Evolutionary conservation across 2,329 filamentous ascomycete species (phyloP).

Genomic region (Cadophora luteo-olivacea): DNA sequence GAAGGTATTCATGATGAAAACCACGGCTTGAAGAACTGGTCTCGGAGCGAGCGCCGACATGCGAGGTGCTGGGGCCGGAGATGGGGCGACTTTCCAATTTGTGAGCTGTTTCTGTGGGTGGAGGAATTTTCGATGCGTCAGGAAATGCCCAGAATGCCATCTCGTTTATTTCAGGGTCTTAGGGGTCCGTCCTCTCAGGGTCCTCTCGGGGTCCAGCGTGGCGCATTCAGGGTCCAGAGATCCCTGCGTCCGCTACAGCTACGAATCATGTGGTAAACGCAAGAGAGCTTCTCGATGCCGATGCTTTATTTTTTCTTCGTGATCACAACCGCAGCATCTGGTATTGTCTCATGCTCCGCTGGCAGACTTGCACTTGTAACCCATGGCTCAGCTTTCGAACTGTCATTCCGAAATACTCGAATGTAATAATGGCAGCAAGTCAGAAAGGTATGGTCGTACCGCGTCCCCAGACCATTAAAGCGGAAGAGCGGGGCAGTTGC

Average conservation of each 20-base stretch:
- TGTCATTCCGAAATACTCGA: too few species aligned
- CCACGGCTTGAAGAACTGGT: not conserved
- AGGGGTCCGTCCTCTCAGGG: not conserved
- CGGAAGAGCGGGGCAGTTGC: not conserved
- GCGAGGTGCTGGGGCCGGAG: not conserved
- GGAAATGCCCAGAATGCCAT: conserved; percentile 8
- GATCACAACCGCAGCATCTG: too few species aligned
- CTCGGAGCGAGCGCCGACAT: not conserved
- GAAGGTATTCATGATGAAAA: not conserved
- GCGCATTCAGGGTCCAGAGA: not conserved
- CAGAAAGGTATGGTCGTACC: too few species aligned
- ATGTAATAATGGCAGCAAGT: too few species aligned
- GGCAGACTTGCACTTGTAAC: too few species aligned
- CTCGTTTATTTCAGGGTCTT: not conserved
- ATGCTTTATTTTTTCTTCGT: too few species aligned
- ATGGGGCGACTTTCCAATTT: conserved; percentile 1
- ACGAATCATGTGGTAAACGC: conserved; percentile 8
- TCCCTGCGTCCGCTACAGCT: not conserved
- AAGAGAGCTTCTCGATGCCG: not conserved
- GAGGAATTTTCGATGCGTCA: not conserved
- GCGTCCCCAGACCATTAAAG: not conserved
- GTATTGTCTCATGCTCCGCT: too few species aligned
- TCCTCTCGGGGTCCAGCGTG: conserved; percentile 2
- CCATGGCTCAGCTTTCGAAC: too few species aligned
- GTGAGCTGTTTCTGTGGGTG: conserved; percentile 10